These are phyloP conservation scores for Mallotus japonicus DNA, from an alignment of 441 rosid genomes.

Conservation along the genomic window DNA sequence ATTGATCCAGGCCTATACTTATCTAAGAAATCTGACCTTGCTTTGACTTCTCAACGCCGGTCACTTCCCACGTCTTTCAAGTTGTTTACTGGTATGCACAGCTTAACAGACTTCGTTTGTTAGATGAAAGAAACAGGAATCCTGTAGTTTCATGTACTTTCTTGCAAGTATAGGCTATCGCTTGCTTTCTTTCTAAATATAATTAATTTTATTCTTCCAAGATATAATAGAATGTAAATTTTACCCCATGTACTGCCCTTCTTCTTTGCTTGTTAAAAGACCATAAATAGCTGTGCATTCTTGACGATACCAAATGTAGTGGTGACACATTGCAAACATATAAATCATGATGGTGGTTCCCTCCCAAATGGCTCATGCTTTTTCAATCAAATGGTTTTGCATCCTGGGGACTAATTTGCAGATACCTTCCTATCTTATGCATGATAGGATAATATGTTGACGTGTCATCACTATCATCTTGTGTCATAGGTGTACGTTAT, in stretches of 20 bases:
- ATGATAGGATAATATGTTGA: neutral
- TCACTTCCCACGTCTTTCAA: slow-evolving; percentile 85
- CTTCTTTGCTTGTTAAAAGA: neutral
- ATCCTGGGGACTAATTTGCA: neutral
- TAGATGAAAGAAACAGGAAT: neutral
- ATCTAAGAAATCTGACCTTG: slow-evolving; percentile 83
- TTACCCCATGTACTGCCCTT: neutral
- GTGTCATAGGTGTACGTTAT: neutral
- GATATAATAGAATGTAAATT: neutral
- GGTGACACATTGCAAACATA: neutral
- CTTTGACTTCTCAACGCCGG: slow-evolving; percentile 79
- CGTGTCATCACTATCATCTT: neutral
- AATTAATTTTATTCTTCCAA: neutral
- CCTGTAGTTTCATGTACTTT: neutral
- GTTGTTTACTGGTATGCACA: slow-evolving; percentile 68
- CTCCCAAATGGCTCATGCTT: neutral
- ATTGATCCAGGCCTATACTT: slow-evolving; percentile 92
- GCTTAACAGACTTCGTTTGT: slow-evolving; percentile 9
- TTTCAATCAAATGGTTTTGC: neutral
- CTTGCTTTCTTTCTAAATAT: slow-evolving; percentile 2
- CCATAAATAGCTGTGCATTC: neutral
- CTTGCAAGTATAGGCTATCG: neutral
- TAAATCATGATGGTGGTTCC: too few species aligned
- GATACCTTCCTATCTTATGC: neutral
- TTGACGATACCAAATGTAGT: neutral